Conservation (phyloP, 257 asterid genomes). For the Solanum lignicaule region DNA sequence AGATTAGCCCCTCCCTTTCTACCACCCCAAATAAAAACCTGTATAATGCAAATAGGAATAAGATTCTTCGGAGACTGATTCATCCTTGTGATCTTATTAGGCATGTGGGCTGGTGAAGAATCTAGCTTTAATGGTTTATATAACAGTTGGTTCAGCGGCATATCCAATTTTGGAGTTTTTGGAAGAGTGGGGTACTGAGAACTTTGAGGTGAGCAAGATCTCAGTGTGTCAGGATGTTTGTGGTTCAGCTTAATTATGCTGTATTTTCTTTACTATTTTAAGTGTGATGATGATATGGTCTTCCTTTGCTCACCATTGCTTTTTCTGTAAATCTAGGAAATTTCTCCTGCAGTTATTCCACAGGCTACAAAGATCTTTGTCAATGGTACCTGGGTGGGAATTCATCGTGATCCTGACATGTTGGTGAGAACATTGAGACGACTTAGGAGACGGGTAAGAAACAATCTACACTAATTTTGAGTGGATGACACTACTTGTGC, state of each 20-base stretch:
- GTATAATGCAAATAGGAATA: neutral
- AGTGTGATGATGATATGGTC: slow-evolving; percentile 1
- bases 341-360: slow-evolving; percentile 95
- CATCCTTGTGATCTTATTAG: slow-evolving; percentile 25
- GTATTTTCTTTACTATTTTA: neutral
- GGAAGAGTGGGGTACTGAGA: slow-evolving; percentile 99
- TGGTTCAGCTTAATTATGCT: neutral
- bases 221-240: slow-evolving; percentile 1
- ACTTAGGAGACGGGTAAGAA: slow-evolving; percentile 80
- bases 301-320: neutral
- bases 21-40: neutral
- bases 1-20: neutral
- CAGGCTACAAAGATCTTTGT: slow-evolving; percentile 90
- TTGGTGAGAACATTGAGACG: slow-evolving; percentile 88
- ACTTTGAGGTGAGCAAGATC: slow-evolving; percentile 61
- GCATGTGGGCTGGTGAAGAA: slow-evolving; percentile 98
- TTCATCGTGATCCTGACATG: slow-evolving; percentile 96
- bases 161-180: slow-evolving; percentile 90
- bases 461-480: neutral
- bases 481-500: neutral
- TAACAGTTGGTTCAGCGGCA: slow-evolving; percentile 98
- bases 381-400: slow-evolving; percentile 97
- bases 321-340: slow-evolving; percentile 47
- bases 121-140: slow-evolving; percentile 94
- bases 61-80: neutral